Base-by-base conservation (phyloP, 1,284 basidiomycete genomes). In the Puccinia coronata region DNA sequence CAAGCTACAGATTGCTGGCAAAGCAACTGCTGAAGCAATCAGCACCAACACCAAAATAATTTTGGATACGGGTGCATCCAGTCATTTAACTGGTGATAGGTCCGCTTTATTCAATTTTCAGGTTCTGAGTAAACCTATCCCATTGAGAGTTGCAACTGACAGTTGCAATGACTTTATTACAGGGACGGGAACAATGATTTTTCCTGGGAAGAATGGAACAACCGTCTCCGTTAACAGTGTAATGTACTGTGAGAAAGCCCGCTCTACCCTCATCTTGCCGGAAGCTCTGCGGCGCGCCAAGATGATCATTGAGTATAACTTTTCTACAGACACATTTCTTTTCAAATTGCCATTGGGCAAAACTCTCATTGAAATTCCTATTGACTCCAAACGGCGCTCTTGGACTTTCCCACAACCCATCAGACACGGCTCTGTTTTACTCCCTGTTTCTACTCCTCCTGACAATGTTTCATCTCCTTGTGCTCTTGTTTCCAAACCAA, bases 141-240 rank as follows among this genome's bases (percentile, higher is more conserved):
- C 71, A 1, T 47, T 73, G 49, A 57, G 20, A 39, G 71, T 73
- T 2, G 55, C 70, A 34, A 72, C 70, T 72, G 47, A 72, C 34
- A 49, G 70, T 49, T 51, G 53, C 36, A 41, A 39, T 14, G 20
- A 51, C 18, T 23, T 2, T 28, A 55, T 73, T 12, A 73, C 71
- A 53, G 51, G 49, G 20, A 39, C 39, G 3, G 51, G 71, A 12
- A 55, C 49, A 25, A 20, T 73, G 31, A 28, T 25, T 73, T 73
- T 73, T 51, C 71, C 47, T 51, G 71, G 71, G 20, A n/a, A 39
- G 51, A 73, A 73, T 55, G 51, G 71, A 41, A 55, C 23, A 11
- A 34, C 1, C 23, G 47, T 73, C 49, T 41, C 36, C 39, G 31
- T 73, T 39, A 53, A 39, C 12, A 39, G 55, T 55, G 43, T 73